Evolutionary conservation across 371 early-diverging fungal species (phyloP).

Genomic region (Mucor sp.): DNA sequence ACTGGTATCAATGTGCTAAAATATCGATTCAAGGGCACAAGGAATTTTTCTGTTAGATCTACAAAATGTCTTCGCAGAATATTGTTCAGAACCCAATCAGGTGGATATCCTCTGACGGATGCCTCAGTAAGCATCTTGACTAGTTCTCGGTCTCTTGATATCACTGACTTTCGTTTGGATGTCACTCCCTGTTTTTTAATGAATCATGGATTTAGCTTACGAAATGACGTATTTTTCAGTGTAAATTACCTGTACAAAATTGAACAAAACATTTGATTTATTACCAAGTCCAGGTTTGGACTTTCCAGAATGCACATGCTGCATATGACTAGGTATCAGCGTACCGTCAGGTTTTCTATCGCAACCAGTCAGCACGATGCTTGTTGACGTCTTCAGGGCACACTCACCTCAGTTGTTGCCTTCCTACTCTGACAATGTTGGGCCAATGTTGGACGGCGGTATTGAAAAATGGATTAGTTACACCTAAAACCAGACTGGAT

Average conservation of each 20-base stretch:
- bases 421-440: slow-evolving; percentile 78
- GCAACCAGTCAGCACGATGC: background rate
- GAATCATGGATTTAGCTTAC: background rate
- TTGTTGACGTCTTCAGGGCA: background rate
- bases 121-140: slow-evolving; percentile 74
- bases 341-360: slow-evolving; percentile 54
- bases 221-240: background rate
- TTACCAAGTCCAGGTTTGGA: slow-evolving; percentile 29
- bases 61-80: slow-evolving; percentile 90
- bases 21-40: slow-evolving; percentile 93
- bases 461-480: slow-evolving; percentile 93
- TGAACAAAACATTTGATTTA: slow-evolving; percentile 46
- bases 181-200: slow-evolving; percentile 51
- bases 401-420: slow-evolving; percentile 54
- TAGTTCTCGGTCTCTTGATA: slow-evolving; percentile 75
- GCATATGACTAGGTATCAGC: slow-evolving; percentile 33
- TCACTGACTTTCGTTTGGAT: slow-evolving; percentile 81
- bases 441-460: slow-evolving; percentile 94
- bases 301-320: slow-evolving; percentile 23
- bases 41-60: slow-evolving; percentile 90
- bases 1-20: slow-evolving; percentile 84
- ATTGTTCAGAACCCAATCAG: slow-evolving; percentile 83
- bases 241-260: slow-evolving; percentile 55
- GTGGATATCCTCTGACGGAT: slow-evolving; percentile 64
- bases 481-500: slow-evolving; percentile 87